These are phyloP conservation scores for Chlamydomonas sp. DNA, from an alignment of 139 green algal genomes.

Conservation along the genomic window DNA sequence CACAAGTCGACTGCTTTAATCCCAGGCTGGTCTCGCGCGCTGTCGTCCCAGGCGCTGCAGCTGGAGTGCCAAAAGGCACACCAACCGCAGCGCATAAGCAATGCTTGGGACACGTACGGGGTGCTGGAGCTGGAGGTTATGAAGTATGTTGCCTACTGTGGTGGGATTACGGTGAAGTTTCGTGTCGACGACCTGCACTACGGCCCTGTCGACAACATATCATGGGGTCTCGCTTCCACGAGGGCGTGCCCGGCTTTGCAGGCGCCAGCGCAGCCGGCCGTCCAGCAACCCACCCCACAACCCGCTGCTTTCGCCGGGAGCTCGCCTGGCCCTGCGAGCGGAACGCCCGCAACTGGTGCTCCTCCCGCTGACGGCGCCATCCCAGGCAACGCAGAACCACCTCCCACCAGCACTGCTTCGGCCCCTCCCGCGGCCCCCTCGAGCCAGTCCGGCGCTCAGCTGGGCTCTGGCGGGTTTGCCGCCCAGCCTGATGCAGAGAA, in stretches of 20 bases:
- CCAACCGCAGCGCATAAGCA: slow-evolving; percentile 40
- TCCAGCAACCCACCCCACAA: neutral
- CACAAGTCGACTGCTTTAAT: slow-evolving; percentile 70
- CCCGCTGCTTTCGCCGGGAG: neutral
- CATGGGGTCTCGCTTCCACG: slow-evolving; percentile 58
- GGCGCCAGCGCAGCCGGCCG: neutral
- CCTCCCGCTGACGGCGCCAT: no score
- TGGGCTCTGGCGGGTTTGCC: no score
- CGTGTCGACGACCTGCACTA: slow-evolving; percentile 60
- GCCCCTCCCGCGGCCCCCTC: neutral
- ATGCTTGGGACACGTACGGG: slow-evolving; percentile 43
- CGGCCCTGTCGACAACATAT: slow-evolving; percentile 34
- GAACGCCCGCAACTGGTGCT: no score
- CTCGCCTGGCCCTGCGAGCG: neutral
- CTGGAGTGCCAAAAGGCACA: slow-evolving; percentile 67
- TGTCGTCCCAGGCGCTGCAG: slow-evolving; percentile 60
- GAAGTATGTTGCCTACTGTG: slow-evolving; percentile 75
- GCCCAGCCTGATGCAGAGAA: no score
- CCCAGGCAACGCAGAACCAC: no score
- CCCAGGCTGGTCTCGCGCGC: slow-evolving; percentile 58
- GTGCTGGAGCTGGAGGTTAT: slow-evolving; percentile 75
- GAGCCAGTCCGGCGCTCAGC: no score
- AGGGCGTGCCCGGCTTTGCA: slow-evolving; percentile 43
- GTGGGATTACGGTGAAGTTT: slow-evolving; percentile 63
- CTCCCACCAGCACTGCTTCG: neutral